Evolutionary conservation across 2,329 filamentous ascomycete species (phyloP).

Genomic region (Aaosphaeria pasadenensis): DNA sequence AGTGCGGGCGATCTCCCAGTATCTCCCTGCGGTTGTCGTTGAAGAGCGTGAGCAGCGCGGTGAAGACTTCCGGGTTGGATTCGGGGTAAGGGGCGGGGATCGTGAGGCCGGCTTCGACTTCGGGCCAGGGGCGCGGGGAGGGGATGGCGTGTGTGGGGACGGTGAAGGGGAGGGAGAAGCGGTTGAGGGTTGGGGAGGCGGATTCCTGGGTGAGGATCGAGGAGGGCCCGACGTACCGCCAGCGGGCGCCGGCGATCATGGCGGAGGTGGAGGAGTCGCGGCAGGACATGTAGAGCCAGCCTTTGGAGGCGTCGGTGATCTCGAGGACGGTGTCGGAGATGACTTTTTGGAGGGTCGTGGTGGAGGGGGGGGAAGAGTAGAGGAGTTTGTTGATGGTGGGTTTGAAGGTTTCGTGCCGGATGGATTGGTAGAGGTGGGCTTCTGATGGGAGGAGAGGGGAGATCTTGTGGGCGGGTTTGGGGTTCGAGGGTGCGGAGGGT

Average conservation of each 20-base stretch:
- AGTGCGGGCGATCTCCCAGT: constrained; percentile 21
- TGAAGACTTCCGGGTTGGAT: constrained; percentile 19
- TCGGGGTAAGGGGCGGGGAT: constrained; percentile 26
- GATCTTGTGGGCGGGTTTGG: constrained; percentile 13
- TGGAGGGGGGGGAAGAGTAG: constrained; percentile 25
- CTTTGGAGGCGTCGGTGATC: constrained; percentile 15
- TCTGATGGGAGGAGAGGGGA: constrained; percentile 24
- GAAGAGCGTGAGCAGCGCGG: constrained; percentile 18
- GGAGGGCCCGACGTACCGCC: constrained; percentile 15
- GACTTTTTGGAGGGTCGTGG: constrained; percentile 19
- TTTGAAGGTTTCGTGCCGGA: constrained; percentile 30
- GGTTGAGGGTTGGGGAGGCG: constrained; percentile 1
- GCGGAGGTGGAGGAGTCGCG: constrained; percentile 20
- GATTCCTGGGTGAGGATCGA: constrained; percentile 7
- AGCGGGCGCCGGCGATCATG: constrained; percentile 29
- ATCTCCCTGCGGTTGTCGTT: constrained; percentile 21
- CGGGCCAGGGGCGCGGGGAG: constrained; percentile 18
- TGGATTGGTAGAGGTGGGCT: constrained; percentile 25
- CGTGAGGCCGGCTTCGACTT: constrained; percentile 21
- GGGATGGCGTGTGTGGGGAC: constrained; percentile 1
- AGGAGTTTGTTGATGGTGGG: constrained; percentile 32
- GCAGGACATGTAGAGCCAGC: constrained; percentile 27
- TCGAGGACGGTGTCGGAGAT: constrained; percentile 17
- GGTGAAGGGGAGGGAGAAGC: not conserved
- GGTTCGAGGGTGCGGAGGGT: not conserved